These are phyloP conservation scores for Fusarium sp. DNA, from an alignment of 2,329 filamentous ascomycete genomes.

Conservation along the genomic window DNA sequence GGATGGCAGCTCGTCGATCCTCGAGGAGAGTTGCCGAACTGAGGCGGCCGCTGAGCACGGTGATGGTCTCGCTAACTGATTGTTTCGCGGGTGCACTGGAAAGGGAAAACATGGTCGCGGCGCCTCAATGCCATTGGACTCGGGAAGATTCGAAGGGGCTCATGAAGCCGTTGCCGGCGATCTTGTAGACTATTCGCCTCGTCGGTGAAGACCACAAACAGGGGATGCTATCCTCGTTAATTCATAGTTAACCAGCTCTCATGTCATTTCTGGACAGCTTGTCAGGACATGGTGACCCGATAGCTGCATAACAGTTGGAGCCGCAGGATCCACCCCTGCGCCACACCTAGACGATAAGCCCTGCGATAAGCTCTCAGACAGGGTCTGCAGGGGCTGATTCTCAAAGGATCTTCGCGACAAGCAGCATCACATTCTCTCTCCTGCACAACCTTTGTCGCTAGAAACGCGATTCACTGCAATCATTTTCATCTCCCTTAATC, in stretches of 20 bases:
- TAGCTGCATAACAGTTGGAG: constrained; percentile 34
- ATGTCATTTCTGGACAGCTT: constrained; percentile 37
- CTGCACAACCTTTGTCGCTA: constrained; percentile 13
- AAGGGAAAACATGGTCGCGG: constrained; percentile 69
- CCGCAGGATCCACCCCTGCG: constrained; percentile 1
- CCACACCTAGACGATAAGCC: background rate
- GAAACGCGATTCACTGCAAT: background rate
- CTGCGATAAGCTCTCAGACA: background rate
- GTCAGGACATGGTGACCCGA: constrained; percentile 32
- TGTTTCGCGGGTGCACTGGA: constrained; percentile 88
- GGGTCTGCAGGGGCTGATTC: constrained; percentile 1
- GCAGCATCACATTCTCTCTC: background rate
- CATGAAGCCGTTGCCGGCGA: constrained; percentile 28
- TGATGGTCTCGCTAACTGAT: constrained; percentile 94
- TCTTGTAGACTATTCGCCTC: constrained; percentile 1
- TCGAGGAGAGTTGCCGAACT: constrained; percentile 91
- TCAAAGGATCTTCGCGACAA: constrained; percentile 32
- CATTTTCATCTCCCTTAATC: background rate
- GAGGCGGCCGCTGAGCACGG: constrained; percentile 85
- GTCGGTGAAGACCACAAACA: constrained; percentile 8
- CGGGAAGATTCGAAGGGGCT: constrained; percentile 12
- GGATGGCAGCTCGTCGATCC: constrained; percentile 91
- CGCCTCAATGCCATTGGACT: constrained; percentile 46
- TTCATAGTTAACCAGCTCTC: background rate
- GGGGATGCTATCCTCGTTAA: constrained; percentile 27